phyloP scores from a whole-genome alignment of 805 yeast genomes.

The Helenozyma rhizophorensis region DNA sequence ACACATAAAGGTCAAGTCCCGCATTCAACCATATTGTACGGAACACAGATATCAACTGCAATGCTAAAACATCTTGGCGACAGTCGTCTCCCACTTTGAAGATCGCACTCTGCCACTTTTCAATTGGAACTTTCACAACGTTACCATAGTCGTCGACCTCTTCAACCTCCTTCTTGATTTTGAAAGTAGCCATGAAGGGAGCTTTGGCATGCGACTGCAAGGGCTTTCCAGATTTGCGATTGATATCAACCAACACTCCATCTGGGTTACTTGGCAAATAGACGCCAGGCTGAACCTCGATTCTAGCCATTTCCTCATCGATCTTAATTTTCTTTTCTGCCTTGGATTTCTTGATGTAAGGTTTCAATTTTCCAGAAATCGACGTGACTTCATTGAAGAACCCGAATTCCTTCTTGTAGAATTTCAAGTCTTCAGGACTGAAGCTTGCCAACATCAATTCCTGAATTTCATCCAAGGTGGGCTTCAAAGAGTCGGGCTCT shows the following conservation, averaged over 20 bases:
- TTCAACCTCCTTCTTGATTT: constrained; percentile 58
- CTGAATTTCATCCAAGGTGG: constrained; percentile 71
- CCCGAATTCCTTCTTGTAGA: constrained; percentile 77
- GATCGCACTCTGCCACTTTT: constrained; percentile 90
- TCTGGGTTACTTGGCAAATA: constrained; percentile 96
- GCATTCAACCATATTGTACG: constrained; percentile 83
- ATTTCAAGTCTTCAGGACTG: constrained; percentile 53
- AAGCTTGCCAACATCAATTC: constrained; percentile 59
- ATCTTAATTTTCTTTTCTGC: constrained; percentile 95
- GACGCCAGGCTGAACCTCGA: constrained; percentile 72
- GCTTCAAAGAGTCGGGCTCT: constrained; percentile 77
- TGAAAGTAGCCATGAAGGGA: constrained; percentile 95
- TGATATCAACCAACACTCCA: constrained; percentile 88
- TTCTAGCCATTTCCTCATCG: constrained; percentile 89
- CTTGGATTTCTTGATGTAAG: constrained; percentile 88
- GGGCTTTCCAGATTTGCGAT: constrained; percentile 88
- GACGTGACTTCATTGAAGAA: constrained; percentile 90
- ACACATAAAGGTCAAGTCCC: constrained; percentile 87
- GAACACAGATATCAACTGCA: constrained; percentile 88
- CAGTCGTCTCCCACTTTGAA: constrained; percentile 99
- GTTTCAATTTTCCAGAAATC: constrained; percentile 92
- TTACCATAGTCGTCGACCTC: constrained; percentile 40
- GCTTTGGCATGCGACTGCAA: constrained; percentile 98
- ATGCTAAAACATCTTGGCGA: constrained; percentile 92
- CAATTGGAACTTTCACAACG: constrained; percentile 38